These are phyloP conservation scores for Ceratobasidium sp. DNA, from an alignment of 1,284 basidiomycete genomes.

Conservation along the genomic window DNA sequence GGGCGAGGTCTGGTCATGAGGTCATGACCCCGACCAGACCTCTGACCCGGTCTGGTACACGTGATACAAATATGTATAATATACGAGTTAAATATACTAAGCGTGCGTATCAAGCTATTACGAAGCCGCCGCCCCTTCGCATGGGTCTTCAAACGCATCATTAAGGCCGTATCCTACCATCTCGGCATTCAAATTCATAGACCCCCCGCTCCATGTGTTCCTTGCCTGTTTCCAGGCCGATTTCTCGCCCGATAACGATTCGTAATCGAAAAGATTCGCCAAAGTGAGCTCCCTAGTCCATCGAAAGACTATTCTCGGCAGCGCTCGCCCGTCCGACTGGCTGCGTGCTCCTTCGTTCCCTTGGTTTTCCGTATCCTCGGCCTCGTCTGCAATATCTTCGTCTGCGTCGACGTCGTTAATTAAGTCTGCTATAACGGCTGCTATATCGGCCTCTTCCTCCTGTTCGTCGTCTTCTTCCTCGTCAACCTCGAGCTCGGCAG, in stretches of 20 bases:
- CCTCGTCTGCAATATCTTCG: not conserved
- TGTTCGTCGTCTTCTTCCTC: not conserved
- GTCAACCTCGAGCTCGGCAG: not conserved
- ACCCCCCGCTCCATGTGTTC: not conserved
- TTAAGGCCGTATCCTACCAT: slow-evolving; percentile 21
- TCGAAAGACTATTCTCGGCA: slow-evolving; percentile 8
- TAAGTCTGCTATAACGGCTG: not conserved
- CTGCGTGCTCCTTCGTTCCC: not conserved
- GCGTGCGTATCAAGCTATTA: no score
- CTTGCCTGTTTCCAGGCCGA: not conserved
- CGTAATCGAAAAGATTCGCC: not conserved
- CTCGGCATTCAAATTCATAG: not conserved
- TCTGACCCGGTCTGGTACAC: no score
- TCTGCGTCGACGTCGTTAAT: not conserved
- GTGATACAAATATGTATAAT: no score
- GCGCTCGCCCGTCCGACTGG: not conserved
- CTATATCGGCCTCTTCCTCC: not conserved
- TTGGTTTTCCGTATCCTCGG: not conserved
- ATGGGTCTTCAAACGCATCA: no score
- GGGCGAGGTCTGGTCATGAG: no score
- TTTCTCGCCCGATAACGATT: not conserved
- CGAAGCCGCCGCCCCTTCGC: no score
- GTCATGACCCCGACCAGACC: no score
- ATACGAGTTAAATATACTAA: no score
- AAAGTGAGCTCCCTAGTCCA: not conserved